phyloP scores from a whole-genome alignment of 192 early-diverging fungal species.

The Podila clonocystis region DNA sequence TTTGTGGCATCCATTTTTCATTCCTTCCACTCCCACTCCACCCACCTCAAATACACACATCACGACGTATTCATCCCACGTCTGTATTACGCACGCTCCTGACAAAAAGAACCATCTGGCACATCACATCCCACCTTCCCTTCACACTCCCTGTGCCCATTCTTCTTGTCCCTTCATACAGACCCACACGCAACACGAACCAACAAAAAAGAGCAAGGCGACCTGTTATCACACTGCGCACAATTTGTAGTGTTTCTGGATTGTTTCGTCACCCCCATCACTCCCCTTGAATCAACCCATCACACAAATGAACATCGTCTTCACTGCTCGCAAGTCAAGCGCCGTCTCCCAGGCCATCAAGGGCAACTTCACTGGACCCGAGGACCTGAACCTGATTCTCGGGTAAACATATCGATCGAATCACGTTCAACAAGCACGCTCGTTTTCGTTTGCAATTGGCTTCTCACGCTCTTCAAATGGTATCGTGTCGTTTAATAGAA shows the following conservation, averaged over 20 bases:
- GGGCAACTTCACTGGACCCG: constrained; percentile 70
- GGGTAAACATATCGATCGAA: constrained; percentile 56
- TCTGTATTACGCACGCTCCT: too few species aligned
- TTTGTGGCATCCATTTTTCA: constrained; percentile 1
- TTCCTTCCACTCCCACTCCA: not conserved
- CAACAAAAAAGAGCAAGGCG: too few species aligned
- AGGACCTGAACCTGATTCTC: constrained; percentile 77
- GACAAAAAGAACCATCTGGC: too few species aligned
- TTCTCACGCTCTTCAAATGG: not conserved
- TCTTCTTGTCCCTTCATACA: too few species aligned
- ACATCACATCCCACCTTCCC: too few species aligned
- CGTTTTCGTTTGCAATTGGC: not conserved
- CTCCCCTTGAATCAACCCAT: not conserved
- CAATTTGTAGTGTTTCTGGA: too few species aligned
- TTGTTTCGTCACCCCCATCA: too few species aligned
- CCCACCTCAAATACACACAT: not conserved
- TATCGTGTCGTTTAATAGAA: constrained; percentile 38
- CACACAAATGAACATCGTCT: constrained; percentile 59
- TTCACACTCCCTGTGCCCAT: too few species aligned
- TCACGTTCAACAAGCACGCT: not conserved
- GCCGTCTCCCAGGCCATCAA: constrained; percentile 72
- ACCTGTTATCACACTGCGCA: too few species aligned
- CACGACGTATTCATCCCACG: not conserved
- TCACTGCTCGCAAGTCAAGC: constrained; percentile 83
- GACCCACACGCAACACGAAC: too few species aligned